phyloP scores from a whole-genome alignment of 345 rosid species.

The Acer yangbiense region DNA sequence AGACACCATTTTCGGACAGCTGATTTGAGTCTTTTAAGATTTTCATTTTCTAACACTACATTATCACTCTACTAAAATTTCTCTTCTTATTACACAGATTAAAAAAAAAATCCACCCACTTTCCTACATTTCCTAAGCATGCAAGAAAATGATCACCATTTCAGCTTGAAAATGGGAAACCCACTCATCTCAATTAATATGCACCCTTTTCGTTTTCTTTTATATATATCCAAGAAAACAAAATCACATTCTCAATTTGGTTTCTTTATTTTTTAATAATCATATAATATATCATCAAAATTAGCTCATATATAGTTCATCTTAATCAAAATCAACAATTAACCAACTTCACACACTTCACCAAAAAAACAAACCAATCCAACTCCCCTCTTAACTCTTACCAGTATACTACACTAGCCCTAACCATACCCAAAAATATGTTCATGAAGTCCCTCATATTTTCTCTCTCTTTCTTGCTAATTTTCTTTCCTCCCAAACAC shows the following conservation, averaged over 20 bases:
- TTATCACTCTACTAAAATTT: background rate
- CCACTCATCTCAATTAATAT: background rate
- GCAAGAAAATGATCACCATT: conserved; percentile 11
- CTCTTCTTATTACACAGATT: background rate
- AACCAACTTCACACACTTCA: background rate
- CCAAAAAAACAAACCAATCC: background rate
- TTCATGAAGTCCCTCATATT: conserved; percentile 25
- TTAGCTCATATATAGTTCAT: background rate
- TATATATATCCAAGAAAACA: background rate
- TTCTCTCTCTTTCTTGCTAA: conserved; percentile 20
- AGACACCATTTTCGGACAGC: no score
- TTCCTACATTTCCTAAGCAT: conserved; percentile 15
- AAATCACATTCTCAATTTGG: background rate
- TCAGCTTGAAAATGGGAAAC: conserved; percentile 15
- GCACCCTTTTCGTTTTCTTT: background rate
- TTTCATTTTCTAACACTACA: no score
- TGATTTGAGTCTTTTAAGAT: no score
- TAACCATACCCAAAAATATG: conserved; percentile 7
- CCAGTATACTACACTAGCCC: background rate
- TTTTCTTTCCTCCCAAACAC: conserved; percentile 6
- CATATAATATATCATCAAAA: no score
- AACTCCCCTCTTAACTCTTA: background rate
- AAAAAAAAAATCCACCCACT: background rate
- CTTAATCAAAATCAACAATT: background rate
- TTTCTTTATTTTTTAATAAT: no score